phyloP scores from a whole-genome alignment of 2,329 filamentous ascomycete genomes.

The Chaetoscypha palmicola region DNA sequence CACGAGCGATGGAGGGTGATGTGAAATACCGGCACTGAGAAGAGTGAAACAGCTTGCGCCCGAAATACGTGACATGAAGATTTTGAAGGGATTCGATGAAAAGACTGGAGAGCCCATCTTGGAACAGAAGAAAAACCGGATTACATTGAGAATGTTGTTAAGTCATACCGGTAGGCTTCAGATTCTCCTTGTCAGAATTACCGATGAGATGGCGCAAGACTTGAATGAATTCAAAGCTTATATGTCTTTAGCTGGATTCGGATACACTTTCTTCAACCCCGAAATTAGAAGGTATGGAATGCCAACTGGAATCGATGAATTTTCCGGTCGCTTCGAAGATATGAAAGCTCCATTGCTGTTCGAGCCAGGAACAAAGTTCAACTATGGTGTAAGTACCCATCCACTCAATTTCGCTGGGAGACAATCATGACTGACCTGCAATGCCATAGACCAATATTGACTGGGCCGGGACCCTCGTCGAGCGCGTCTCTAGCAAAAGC shows the following conservation, averaged over 20 bases:
- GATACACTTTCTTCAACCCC: constrained; percentile 48
- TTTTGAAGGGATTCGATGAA: constrained; percentile 38
- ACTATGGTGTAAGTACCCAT: constrained; percentile 45
- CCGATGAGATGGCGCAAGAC: background rate
- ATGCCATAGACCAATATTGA: constrained; percentile 41
- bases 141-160: constrained; percentile 53
- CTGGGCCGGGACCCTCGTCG: constrained; percentile 46
- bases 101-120: constrained; percentile 29
- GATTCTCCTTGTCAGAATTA: background rate
- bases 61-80: constrained; percentile 42
- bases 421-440: background rate
- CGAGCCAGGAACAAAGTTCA: constrained; percentile 56
- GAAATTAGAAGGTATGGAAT: constrained; percentile 41
- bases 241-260: constrained; percentile 41
- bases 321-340: constrained; percentile 18
- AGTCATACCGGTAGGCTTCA: constrained; percentile 35
- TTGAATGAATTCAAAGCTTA: background rate
- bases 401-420: background rate
- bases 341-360: constrained; percentile 41
- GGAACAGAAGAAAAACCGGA: constrained; percentile 37
- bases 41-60: constrained; percentile 34
- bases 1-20: background rate
- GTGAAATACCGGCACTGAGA: too few species aligned
- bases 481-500: constrained; percentile 37
- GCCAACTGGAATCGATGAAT: constrained; percentile 33